Evolutionary conservation across 2,329 filamentous ascomycete species (phyloP).

Genomic region (Penicillium sp.): DNA sequence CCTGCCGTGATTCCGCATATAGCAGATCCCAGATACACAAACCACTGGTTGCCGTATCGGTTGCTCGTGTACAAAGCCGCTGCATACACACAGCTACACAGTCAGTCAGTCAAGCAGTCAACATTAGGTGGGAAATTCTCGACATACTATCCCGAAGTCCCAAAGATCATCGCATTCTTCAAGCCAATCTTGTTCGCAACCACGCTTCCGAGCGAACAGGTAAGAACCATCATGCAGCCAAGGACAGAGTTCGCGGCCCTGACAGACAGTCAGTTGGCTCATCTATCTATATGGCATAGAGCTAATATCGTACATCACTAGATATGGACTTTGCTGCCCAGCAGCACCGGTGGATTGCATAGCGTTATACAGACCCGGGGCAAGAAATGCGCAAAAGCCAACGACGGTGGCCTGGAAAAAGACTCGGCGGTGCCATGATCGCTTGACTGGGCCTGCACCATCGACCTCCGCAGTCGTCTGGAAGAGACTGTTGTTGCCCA

Average conservation of each 20-base stretch:
- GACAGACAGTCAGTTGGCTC: no score
- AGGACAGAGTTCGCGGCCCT: conserved; percentile 1
- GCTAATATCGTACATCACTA: neutral
- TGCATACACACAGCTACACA: neutral
- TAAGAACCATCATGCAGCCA: conserved; percentile 1
- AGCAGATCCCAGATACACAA: conserved; percentile 46
- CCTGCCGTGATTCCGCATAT: conserved; percentile 46
- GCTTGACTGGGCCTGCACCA: neutral
- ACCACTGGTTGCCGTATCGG: conserved; percentile 48
- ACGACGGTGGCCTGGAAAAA: conserved; percentile 47
- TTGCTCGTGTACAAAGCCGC: conserved; percentile 34
- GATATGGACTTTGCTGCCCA: neutral
- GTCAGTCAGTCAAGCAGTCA: no score
- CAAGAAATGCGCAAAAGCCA: conserved; percentile 45
- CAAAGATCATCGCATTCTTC: neutral
- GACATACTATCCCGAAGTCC: neutral
- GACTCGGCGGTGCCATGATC: conserved; percentile 38
- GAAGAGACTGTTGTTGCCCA: no score
- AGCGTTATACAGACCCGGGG: conserved; percentile 48
- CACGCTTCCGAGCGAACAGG: neutral
- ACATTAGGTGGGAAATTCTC: no score
- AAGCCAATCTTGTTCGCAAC: neutral
- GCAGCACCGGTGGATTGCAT: conserved; percentile 32
- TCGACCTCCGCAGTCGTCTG: neutral
- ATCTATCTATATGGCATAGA: no score